Conservation (phyloP, 345 rosid genomes). For the Tarenaya hassleriana region DNA sequence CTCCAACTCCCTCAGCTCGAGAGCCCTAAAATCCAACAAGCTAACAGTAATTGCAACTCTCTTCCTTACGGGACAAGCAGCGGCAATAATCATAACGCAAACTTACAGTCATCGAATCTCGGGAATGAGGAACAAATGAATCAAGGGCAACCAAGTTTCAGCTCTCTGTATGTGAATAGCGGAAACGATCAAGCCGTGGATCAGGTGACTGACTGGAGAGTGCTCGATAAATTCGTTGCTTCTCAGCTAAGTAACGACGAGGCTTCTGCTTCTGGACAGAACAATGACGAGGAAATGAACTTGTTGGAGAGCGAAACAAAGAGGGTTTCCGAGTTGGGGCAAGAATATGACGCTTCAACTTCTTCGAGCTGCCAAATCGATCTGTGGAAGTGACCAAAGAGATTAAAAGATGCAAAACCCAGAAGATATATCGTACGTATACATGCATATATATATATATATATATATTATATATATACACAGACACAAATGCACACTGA, state of each 20-base stretch:
- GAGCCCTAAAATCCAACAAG: constrained; percentile 63
- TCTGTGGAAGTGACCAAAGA: constrained; percentile 92
- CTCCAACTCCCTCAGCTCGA: constrained; percentile 79
- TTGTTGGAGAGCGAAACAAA: constrained; percentile 33
- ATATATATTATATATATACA: constrained; percentile 24
- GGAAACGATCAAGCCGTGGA: constrained; percentile 54
- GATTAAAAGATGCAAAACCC: constrained; percentile 21
- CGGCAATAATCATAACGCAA: constrained; percentile 27
- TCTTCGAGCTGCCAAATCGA: constrained; percentile 73
- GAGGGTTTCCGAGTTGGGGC: constrained; percentile 41
- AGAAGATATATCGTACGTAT: constrained; percentile 17
- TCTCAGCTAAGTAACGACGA: constrained; percentile 91
- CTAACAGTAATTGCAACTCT: constrained; percentile 40
- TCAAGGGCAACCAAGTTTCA: constrained; percentile 44
- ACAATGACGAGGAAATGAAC: constrained; percentile 33
- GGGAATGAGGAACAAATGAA: constrained; percentile 51
- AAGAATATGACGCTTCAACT: constrained; percentile 57
- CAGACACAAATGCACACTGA: constrained; percentile 7
- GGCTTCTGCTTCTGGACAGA: constrained; percentile 29
- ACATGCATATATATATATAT: constrained; percentile 21
- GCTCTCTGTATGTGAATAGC: constrained; percentile 37
- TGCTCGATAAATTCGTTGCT: constrained; percentile 91
- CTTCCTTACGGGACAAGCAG: constrained; percentile 41
- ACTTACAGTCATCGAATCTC: constrained; percentile 51
- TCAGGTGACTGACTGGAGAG: constrained; percentile 91